Percentiles rank a stretch among this genome's conserved stretches.
Evolutionary conservation across 2,329 filamentous ascomycete species (phyloP).

Genomic region (Aspergillus sp.): DNA sequence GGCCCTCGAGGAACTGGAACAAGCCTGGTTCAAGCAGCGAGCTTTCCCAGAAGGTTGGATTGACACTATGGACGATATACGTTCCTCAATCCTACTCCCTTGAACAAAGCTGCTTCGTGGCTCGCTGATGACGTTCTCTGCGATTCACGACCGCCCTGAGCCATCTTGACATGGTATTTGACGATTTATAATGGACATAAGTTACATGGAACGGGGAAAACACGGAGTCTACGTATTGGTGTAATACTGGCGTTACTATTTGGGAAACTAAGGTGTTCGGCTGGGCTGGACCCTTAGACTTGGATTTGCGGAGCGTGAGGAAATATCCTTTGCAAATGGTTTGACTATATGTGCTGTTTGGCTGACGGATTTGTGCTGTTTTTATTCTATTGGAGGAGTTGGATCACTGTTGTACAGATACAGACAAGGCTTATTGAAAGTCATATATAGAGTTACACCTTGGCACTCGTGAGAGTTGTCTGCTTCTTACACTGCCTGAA

Average conservation of each 20-base stretch:
- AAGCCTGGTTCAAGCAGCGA: constrained; percentile 35
- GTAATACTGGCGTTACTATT: neutral
- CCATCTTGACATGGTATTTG: neutral
- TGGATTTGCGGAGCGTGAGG: neutral
- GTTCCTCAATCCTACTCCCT: constrained; percentile 35
- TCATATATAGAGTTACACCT: neutral
- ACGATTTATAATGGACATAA: neutral
- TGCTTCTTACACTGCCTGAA: neutral
- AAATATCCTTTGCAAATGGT: neutral
- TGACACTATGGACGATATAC: constrained; percentile 35
- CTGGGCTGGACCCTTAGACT: neutral
- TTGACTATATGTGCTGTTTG: neutral
- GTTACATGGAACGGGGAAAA: neutral
- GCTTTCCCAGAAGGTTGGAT: constrained; percentile 36
- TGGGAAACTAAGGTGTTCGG: neutral
- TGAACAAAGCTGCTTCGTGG: constrained; percentile 5
- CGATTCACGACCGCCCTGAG: neutral
- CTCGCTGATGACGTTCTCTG: too few species aligned
- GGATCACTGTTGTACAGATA: neutral
- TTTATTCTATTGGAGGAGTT: neutral
- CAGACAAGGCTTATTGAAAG: neutral
- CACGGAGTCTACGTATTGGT: neutral
- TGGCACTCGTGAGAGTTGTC: neutral
- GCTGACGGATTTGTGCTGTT: neutral
- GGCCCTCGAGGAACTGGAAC: constrained; percentile 32